Base-by-base conservation (phyloP, 192 early-diverging fungal species). In the Umbelopsis isabellina region DNA sequence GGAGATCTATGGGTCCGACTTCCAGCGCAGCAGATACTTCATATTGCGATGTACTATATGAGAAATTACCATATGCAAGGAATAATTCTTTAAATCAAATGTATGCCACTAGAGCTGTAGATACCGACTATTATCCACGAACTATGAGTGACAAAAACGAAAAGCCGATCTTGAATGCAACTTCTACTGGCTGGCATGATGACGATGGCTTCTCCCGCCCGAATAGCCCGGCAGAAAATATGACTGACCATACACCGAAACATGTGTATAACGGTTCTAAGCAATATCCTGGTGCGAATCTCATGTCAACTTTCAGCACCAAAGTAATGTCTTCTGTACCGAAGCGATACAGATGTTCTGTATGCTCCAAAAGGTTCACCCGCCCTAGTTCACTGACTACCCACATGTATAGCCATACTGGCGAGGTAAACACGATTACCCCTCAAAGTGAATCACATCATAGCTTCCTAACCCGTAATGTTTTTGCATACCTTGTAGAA, bases 341-440 rank as follows among this genome's bases (percentile, higher is more conserved):
- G 4, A 75, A 76, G 35, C 49, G 78, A 45, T 79, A 79, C 58
- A 75, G 76, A 52, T 79, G 78, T 52, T 48, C 48, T 64, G 66
- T 76, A 30, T 79, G 78, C 67, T 53, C 49, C 9, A 79, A 79
- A 69, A 66, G 74, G 12, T 79, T 79, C 46, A 79, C 78, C n/a
- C 64, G 78, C 15, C 78, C 78, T 11, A 79, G 78, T 41, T 79
- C 78, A 9, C 46, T 79, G 33, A 50, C 65, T 2, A 79, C 78
- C 44, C 78, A 79, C 44, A 79, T 68, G 70, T 76, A 75, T 61
- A 79, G 78, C 37, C 78, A 79, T 49, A 79, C 78, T 15, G 78
- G 78, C 37, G 78, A 79, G 69, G 75, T 76, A 69, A 71, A 46
- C 66, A 22, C 22, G 27, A 22, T 66, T 15, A n/a, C 22, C 52